Base-by-base conservation (phyloP, 257 asterid species). In the Nicotiana tabacum region DNA sequence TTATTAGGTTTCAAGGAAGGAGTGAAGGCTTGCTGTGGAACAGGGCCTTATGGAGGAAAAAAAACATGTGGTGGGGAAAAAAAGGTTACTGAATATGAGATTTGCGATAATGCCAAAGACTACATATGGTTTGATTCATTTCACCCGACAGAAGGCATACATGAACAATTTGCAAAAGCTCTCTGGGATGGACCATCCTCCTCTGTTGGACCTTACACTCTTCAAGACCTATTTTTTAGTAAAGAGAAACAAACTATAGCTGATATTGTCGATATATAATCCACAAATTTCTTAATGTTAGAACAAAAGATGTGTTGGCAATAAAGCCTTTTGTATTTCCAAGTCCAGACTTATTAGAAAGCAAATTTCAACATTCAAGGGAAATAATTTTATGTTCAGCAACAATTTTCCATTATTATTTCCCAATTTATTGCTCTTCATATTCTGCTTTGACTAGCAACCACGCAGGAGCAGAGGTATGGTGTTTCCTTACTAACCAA, bases 11-110 rank as follows among this genome's bases (percentile, higher is more conserved):
- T 90, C 51, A 83, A 82, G 69, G 93, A 90, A 81, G 92, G 93
- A 80, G 77, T 32, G 81, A 87, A 76, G 29, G 91, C 95, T 57
- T 91, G 95, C 29, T 91, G 95, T 68, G 93, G 94, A 55, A n/a
- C 85, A 35, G 91, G 92, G 16, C 87, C 95, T n/a, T 85, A 88
- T 43, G 82, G 91, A 12, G 93, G 92, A 35, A 27, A 83, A 9
- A 82, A 21, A 84, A 81, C 90, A 1, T 91, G 95, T 53, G 95
- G 95, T 82, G 93, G 93, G 7, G 88, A 83, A 16, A 90, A 90
- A 80, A 24, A 24, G 27, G 27, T 24, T 24, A 24, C 1, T 24
- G 86, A 85, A 1, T 91, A 87, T 72, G 83, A 85, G 18, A 16
- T 88, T 5, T 91, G 95, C 57, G 90, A 87, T 5, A 81, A 90